Evolutionary conservation across 1,139 yeast genomes (phyloP).

Genomic region (Suhomyces anneliseae): DNA sequence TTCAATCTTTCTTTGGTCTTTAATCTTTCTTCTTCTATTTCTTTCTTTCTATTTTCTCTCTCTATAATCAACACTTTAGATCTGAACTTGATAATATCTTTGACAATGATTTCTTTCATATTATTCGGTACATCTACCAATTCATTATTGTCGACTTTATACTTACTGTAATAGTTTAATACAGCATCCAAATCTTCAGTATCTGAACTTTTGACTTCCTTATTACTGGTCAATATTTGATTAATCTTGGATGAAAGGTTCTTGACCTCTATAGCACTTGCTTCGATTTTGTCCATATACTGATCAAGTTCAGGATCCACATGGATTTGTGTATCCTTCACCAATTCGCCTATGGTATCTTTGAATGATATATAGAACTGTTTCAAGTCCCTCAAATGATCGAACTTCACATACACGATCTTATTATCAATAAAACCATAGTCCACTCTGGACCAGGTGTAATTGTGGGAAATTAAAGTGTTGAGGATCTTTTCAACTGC

Average conservation of each 20-base stretch:
- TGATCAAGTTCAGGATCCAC: slow-evolving; percentile 14
- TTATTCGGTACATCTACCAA: slow-evolving; percentile 62
- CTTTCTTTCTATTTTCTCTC: slow-evolving; percentile 53
- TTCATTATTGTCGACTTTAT: slow-evolving; percentile 61
- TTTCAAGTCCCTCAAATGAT: slow-evolving; percentile 12
- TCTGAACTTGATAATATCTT: slow-evolving; percentile 63
- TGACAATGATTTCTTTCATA: slow-evolving; percentile 55
- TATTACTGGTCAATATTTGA: slow-evolving; percentile 21
- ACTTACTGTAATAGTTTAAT: slow-evolving; percentile 37
- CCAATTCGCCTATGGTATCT: slow-evolving; percentile 1
- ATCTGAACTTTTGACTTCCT: slow-evolving; percentile 21
- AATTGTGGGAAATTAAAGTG: slow-evolving; percentile 10
- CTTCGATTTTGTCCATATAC: slow-evolving; percentile 1
- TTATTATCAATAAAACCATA: slow-evolving; percentile 28
- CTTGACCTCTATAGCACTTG: not conserved
- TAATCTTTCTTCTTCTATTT: slow-evolving; percentile 51
- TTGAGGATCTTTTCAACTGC: slow-evolving; percentile 27
- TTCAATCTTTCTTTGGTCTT: slow-evolving; percentile 53
- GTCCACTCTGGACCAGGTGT: slow-evolving; percentile 30
- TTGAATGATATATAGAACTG: slow-evolving; percentile 15
- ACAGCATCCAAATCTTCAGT: slow-evolving; percentile 40
- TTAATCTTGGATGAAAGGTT: slow-evolving; percentile 7
- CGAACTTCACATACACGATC: slow-evolving; percentile 30
- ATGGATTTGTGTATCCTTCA: slow-evolving; percentile 8
- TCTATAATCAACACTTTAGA: slow-evolving; percentile 61